phyloP scores from a whole-genome alignment of 1,284 basidiomycete species.

The Coniferiporia weirii region DNA sequence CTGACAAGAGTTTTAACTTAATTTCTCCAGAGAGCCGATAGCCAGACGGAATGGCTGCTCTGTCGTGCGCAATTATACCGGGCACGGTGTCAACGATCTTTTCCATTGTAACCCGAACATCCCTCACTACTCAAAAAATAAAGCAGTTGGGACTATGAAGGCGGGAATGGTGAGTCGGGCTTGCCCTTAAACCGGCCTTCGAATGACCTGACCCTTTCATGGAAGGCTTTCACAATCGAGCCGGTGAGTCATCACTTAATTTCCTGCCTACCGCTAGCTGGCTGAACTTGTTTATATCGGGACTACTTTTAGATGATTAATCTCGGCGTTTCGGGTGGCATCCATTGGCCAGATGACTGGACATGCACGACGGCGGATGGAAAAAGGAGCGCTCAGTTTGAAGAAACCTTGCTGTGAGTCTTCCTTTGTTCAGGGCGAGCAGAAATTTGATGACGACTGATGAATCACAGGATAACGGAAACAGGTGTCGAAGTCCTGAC shows the following conservation, averaged over 20 bases:
- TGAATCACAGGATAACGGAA: constrained; percentile 73
- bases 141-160: constrained; percentile 79
- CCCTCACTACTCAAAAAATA: constrained; percentile 86
- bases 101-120: constrained; percentile 76
- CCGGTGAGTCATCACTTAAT: constrained; percentile 43
- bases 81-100: constrained; percentile 84
- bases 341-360: constrained; percentile 91
- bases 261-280: constrained; percentile 26
- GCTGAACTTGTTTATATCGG: constrained; percentile 16
- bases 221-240: constrained; percentile 49
- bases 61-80: constrained; percentile 84
- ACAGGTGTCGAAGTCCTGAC: constrained; percentile 89
- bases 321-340: constrained; percentile 67
- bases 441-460: constrained; percentile 16
- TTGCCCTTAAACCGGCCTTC: not conserved
- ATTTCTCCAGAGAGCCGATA: constrained; percentile 63
- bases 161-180: constrained; percentile 65
- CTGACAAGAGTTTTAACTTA: constrained; percentile 10
- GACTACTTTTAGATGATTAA: constrained; percentile 77
- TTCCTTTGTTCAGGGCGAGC: constrained; percentile 12
- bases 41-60: constrained; percentile 77
- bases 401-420: constrained; percentile 81
- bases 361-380: constrained; percentile 91
- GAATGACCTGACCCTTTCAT: not conserved
- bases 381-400: constrained; percentile 88